A percentile compares a stretch with the other conserved stretches of the same genome.
phyloP scores from a whole-genome alignment of 495 filamentous ascomycete species.

The Geoglossum glabrum region DNA sequence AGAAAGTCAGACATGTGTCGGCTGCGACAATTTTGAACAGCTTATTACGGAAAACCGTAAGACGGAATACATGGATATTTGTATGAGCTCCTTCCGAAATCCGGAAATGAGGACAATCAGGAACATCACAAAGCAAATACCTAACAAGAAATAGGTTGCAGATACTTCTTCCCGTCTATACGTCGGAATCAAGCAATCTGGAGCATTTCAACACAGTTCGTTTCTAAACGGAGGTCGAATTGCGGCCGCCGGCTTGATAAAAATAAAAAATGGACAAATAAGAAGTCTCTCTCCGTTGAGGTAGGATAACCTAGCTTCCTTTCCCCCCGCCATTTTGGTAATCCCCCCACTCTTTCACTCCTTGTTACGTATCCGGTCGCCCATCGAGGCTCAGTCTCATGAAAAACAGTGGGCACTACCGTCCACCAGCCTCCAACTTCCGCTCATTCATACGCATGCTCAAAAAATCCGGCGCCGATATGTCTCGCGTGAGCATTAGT shows the following conservation, averaged over 20 bases:
- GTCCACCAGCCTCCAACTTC: constrained; percentile 62
- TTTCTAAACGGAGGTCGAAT: constrained; percentile 72
- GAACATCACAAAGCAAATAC: background rate
- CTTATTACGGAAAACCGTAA: constrained; percentile 45
- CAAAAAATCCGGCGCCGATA: constrained; percentile 54
- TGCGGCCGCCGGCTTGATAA: constrained; percentile 66
- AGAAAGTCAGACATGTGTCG: constrained; percentile 46
- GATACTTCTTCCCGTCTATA: constrained; percentile 78
- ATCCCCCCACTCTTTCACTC: background rate
- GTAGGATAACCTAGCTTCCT: constrained; percentile 8
- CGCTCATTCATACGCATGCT: constrained; percentile 55
- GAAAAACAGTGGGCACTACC: constrained; percentile 58
- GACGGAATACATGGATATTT: constrained; percentile 80
- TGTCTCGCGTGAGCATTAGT: constrained; percentile 54
- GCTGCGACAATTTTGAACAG: constrained; percentile 50
- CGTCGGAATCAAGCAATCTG: constrained; percentile 74
- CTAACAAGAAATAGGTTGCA: constrained; percentile 24
- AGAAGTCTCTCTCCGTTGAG: constrained; percentile 27
- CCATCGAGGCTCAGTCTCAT: constrained; percentile 7
- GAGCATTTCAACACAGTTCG: constrained; percentile 75
- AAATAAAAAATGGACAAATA: constrained; percentile 59
- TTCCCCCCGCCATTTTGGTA: no score
- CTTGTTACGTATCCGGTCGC: background rate
- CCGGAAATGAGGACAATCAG: background rate
- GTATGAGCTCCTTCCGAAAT: constrained; percentile 17